Evolutionary conservation across 169 alveolate species (phyloP).

Genomic region (Plasmodium blacklocki): DNA sequence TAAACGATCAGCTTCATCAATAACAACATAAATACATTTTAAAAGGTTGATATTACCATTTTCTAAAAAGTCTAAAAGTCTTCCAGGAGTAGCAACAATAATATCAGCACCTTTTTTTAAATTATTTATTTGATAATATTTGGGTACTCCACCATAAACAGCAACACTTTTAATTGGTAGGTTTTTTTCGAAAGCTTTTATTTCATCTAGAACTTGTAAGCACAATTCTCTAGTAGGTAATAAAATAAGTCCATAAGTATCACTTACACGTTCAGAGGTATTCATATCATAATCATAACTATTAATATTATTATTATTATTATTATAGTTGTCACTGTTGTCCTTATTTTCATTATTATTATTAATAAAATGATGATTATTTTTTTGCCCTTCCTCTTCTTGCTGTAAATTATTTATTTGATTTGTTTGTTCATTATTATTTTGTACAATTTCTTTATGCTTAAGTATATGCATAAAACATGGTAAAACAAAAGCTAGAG

Average conservation of each 20-base stretch:
- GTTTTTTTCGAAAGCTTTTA: constrained; percentile 79
- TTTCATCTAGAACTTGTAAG: constrained; percentile 88
- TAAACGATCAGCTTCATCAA: constrained; percentile 99
- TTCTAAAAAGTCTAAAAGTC: constrained; percentile 93
- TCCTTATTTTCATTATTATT: neutral
- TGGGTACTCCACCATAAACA: constrained; percentile 92
- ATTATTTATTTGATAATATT: constrained; percentile 79
- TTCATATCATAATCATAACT: constrained; percentile 73
- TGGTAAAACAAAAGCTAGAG: constrained; percentile 94
- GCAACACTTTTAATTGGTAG: constrained; percentile 84
- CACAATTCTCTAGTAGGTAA: constrained; percentile 93
- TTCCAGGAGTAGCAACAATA: constrained; percentile 98
- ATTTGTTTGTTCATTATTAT: constrained; percentile 68
- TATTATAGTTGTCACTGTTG: neutral
- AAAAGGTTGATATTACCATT: constrained; percentile 88
- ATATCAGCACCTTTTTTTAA: constrained; percentile 94
- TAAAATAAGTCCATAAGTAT: constrained; percentile 81
- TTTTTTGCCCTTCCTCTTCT: constrained; percentile 86
- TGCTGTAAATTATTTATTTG: too few species aligned
- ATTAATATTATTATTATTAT: constrained; percentile 22
- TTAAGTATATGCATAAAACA: constrained; percentile 92
- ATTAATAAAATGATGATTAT: constrained; percentile 77
- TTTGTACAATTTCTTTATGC: constrained; percentile 67
- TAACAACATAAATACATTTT: constrained; percentile 93
- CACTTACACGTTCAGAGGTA: constrained; percentile 78